Evolutionary conservation across 352 stramenopile species (phyloP).

Genomic region (Globisporangium paroecandrum): DNA sequence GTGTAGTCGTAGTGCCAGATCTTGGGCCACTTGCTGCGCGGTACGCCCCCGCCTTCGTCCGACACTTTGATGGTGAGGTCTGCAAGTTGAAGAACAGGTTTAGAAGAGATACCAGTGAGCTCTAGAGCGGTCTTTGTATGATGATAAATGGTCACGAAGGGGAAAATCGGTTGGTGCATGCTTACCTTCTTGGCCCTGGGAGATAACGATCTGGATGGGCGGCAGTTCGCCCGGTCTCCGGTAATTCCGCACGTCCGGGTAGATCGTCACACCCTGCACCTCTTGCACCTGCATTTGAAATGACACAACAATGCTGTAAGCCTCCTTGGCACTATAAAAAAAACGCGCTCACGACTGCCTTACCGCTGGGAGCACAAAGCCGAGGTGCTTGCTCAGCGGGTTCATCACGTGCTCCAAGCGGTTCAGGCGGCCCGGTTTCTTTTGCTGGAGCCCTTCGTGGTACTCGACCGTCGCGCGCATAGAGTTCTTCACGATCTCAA

Average conservation of each 20-base stretch:
- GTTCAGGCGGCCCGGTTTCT: slow-evolving; percentile 42
- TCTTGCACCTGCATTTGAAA: slow-evolving; percentile 28
- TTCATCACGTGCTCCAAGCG: slow-evolving; percentile 70
- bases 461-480: slow-evolving; percentile 97
- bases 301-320: neutral
- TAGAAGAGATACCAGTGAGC: neutral
- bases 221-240: slow-evolving; percentile 60
- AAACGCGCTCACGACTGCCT: neutral
- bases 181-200: slow-evolving; percentile 88
- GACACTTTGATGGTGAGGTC: slow-evolving; percentile 97
- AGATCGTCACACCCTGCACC: slow-evolving; percentile 68
- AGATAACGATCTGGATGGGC: slow-evolving; percentile 97
- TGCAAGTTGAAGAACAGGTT: slow-evolving; percentile 1
- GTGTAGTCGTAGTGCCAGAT: slow-evolving; percentile 99
- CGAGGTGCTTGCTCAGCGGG: slow-evolving; percentile 50
- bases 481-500: slow-evolving; percentile 98
- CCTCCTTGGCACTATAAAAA: neutral
- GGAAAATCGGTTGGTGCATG: neutral
- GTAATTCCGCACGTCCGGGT: slow-evolving; percentile 75
- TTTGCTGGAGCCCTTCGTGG: slow-evolving; percentile 70
- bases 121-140: neutral
- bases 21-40: slow-evolving; percentile 93
- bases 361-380: slow-evolving; percentile 73
- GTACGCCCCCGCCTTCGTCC: slow-evolving; percentile 98
- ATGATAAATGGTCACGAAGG: neutral